Base-by-base conservation (phyloP, 306 rosid species). In the Trichosanthes cucumerina region DNA sequence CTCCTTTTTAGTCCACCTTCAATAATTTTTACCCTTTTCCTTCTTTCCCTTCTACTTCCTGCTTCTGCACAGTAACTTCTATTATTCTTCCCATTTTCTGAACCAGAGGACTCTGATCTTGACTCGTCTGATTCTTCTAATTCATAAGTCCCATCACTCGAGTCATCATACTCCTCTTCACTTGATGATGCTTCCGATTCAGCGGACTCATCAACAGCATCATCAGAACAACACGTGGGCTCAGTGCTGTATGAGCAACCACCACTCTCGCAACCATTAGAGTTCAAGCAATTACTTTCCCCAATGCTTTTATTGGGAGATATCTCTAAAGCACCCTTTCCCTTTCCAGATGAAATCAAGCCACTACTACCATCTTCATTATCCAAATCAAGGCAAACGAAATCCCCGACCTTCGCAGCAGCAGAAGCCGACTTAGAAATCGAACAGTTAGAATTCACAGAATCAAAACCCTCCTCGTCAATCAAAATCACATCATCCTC, bases 1-100 rank as follows among this genome's bases (percentile, higher is more conserved):
- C 36, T 80, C 57, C 84, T 83, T 66, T 24, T 83, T 13, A 50
- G 15, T 62, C 68, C 83, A 73, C 69, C 36, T 18, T 77, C 83
- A 79, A 24, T 41, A 6, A 13, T 1, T 11, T 72, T 39, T n/a
- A 23, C 58, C 23, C 14, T 36, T n/a, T 49, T 38, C 10, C 44
- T 52, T 9, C 52, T 57, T 49, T 79, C 77, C 39, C 59, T 52
- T 21, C n/a, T 63, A 2, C 16, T 44, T 63, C 79, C 60, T 6
- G 24, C 13, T 28, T 14, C 59, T 28, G 0, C 78, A 52, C 18
- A 9, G 38, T 5, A 43, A 49, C 60, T 50, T 52, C 34, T 36
- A 74, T 18, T 39, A 16, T 12, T 14, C 53, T 46, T 57, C 52
- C 19, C 79, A 24, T 24, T 64, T 16, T 41, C 28, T 71, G 65